Conservation (phyloP, 495 filamentous ascomycete genomes). For the Annulohypoxylon maeteangense region DNA sequence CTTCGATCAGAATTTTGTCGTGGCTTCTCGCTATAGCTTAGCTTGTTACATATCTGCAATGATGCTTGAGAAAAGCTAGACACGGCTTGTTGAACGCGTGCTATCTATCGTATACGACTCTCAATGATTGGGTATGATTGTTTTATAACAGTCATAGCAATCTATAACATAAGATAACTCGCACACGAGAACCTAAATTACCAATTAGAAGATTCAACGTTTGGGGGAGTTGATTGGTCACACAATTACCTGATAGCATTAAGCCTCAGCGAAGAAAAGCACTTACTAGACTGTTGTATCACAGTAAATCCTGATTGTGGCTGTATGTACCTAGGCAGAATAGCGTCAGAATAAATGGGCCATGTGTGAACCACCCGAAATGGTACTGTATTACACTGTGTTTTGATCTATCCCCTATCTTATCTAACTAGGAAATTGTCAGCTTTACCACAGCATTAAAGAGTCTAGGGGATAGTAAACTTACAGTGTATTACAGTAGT, state of each 20-base stretch:
- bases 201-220: not conserved
- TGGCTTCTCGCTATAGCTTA: conserved; percentile 14
- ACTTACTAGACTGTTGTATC: conserved; percentile 2
- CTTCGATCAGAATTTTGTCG: conserved; percentile 19
- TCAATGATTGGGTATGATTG: conserved; percentile 19
- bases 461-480: too few species aligned
- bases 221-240: conserved; percentile 17
- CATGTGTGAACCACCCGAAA: too few species aligned
- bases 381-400: too few species aligned
- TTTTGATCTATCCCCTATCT: too few species aligned
- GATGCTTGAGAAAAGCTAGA: not conserved
- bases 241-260: not conserved
- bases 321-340: too few species aligned
- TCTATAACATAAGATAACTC: conserved; percentile 16
- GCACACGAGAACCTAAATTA: conserved; percentile 4
- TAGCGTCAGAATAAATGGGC: too few species aligned
- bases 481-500: too few species aligned
- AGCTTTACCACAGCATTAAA: too few species aligned
- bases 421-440: too few species aligned
- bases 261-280: conserved; percentile 7
- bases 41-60: conserved; percentile 5
- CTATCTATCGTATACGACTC: too few species aligned
- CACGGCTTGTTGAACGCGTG: too few species aligned
- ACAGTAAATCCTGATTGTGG: conserved; percentile 21
- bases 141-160: not conserved